Evolutionary conservation across 495 filamentous ascomycete genomes (phyloP).

Genomic region (Aspergillus saccharolyticus): DNA sequence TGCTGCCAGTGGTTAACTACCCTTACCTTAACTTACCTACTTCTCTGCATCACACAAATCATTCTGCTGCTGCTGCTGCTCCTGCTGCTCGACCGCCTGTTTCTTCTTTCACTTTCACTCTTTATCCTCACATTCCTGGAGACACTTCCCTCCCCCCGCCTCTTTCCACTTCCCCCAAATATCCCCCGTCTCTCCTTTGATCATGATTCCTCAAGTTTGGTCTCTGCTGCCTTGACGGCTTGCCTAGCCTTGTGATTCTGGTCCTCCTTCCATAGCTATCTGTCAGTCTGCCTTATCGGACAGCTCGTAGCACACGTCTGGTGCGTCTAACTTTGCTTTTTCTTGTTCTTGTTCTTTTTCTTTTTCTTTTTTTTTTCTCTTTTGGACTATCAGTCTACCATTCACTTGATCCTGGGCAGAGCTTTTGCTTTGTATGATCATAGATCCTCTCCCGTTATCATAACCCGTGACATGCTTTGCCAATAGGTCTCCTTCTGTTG

Average conservation of each 20-base stretch:
- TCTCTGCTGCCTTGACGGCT: constrained; percentile 15
- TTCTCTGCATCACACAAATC: constrained; percentile 4
- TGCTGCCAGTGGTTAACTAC: too few species aligned
- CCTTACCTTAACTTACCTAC: constrained; percentile 8
- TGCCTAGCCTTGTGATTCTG: constrained; percentile 1
- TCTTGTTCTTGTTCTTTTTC: background rate
- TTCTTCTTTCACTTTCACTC: background rate
- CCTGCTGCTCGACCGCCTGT: background rate
- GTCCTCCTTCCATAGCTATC: constrained; percentile 8
- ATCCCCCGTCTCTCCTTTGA: constrained; percentile 8
- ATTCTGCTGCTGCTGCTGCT: background rate
- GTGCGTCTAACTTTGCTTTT: background rate
- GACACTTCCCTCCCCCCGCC: background rate
- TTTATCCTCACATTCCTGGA: background rate
- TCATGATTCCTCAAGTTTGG: constrained; percentile 7
- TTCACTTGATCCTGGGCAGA: background rate
- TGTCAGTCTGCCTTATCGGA: constrained; percentile 6
- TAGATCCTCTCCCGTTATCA: background rate
- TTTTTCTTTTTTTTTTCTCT: too few species aligned
- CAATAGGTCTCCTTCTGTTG: background rate
- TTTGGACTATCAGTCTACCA: too few species aligned
- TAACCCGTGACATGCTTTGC: background rate
- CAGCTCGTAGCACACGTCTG: background rate
- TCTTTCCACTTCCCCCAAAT: background rate
- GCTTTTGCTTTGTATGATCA: background rate